Evolutionary conservation across 1,139 yeast genomes (phyloP).

Genomic region (Torulaspora pretoriensis): DNA sequence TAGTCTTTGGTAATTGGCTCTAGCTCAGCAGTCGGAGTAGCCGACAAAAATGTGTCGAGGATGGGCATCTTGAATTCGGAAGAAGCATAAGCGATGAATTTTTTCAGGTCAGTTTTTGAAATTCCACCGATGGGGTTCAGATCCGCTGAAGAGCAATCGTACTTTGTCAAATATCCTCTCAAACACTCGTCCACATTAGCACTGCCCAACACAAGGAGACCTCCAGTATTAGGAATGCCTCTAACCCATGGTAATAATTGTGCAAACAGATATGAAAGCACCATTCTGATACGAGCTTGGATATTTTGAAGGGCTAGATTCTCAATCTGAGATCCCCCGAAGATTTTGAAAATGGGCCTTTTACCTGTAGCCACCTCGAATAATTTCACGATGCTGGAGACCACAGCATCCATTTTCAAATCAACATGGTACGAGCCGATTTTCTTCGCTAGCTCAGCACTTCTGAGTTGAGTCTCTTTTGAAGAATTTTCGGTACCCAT

Average conservation of each 20-base stretch:
- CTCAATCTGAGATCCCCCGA: conserved; percentile 90
- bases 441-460: conserved; percentile 66
- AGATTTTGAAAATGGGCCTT: conserved; percentile 78
- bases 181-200: conserved; percentile 98
- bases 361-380: conserved; percentile 90
- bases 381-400: conserved; percentile 63
- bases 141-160: conserved; percentile 96
- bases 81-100: conserved; percentile 78
- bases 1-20: conserved; percentile 91
- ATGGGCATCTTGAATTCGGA: conserved; percentile 69
- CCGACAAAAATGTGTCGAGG: conserved; percentile 69
- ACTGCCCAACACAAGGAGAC: conserved; percentile 84
- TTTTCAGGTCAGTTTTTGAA: conserved; percentile 85
- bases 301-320: conserved; percentile 92
- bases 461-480: conserved; percentile 74
- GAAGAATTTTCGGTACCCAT: conserved; percentile 97
- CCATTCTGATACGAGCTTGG: conserved; percentile 95
- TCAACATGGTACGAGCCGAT: conserved; percentile 91
- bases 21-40: conserved; percentile 95
- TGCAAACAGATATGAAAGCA: conserved; percentile 85
- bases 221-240: conserved; percentile 52
- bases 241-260: conserved; percentile 95
- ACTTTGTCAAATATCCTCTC: conserved; percentile 91
- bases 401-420: conserved; percentile 84
- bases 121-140: conserved; percentile 97